These are phyloP conservation scores for Globisporangium paroecandrum DNA, from an alignment of 352 stramenopile genomes.

Conservation along the genomic window DNA sequence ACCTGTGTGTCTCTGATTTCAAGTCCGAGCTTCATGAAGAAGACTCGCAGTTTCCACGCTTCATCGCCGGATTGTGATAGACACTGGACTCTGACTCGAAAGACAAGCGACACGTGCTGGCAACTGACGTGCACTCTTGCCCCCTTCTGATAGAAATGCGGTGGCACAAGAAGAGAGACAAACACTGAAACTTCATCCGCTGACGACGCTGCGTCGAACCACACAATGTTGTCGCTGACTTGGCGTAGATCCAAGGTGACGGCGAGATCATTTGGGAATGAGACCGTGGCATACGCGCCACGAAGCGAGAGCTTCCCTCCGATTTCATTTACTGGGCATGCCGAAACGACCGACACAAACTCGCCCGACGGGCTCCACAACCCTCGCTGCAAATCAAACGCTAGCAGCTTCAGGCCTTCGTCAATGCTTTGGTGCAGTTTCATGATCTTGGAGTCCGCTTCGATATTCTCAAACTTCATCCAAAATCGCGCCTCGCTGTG, in stretches of 20 bases:
- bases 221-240: slow-evolving; percentile 37
- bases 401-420: slow-evolving; percentile 3
- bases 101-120: slow-evolving; percentile 41
- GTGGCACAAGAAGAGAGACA: slow-evolving; percentile 34
- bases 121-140: slow-evolving; percentile 29
- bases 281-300: slow-evolving; percentile 18
- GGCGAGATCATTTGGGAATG: slow-evolving; percentile 17
- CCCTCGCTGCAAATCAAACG: slow-evolving; percentile 9
- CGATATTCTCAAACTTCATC: slow-evolving; percentile 45
- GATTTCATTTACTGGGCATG: slow-evolving; percentile 14
- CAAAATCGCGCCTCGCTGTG: slow-evolving; percentile 31
- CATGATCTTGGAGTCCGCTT: slow-evolving; percentile 25
- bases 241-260: slow-evolving; percentile 48
- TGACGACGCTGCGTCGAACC: slow-evolving; percentile 36
- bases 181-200: slow-evolving; percentile 25
- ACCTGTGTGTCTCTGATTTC: slow-evolving; percentile 51
- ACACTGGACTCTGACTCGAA: slow-evolving; percentile 14
- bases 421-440: slow-evolving; percentile 3
- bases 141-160: slow-evolving; percentile 31
- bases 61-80: slow-evolving; percentile 1
- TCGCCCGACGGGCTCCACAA: slow-evolving; percentile 9
- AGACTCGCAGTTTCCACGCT: slow-evolving; percentile 44
- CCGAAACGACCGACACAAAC: slow-evolving; percentile 10
- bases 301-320: slow-evolving; percentile 13
- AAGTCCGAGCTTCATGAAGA: slow-evolving; percentile 44